Evolutionary conservation across 495 filamentous ascomycete species (phyloP).

Genomic region (Daldinia concentrica): DNA sequence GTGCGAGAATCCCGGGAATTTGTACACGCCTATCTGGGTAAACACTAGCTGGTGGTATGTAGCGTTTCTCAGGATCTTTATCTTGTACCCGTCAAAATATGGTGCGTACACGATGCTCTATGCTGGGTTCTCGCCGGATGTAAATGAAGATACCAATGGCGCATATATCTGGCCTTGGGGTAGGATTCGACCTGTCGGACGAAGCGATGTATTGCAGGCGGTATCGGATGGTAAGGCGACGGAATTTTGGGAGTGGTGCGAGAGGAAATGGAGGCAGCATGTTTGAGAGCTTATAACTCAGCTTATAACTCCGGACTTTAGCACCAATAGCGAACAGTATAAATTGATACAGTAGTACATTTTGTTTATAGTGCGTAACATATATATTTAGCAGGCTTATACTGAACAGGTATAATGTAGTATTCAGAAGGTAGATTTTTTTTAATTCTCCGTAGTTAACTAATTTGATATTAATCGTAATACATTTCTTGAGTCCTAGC

Average conservation of each 20-base stretch:
- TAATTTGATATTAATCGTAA: not conserved
- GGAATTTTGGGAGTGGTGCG: not conserved
- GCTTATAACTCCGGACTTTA: too few species aligned
- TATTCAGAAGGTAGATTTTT: too few species aligned
- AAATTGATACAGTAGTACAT: too few species aligned
- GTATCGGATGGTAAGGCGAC: not conserved
- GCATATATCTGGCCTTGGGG: not conserved
- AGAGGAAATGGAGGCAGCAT: not conserved
- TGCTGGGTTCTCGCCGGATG: not conserved
- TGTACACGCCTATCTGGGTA: slow-evolving; percentile 19
- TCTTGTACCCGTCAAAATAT: not conserved
- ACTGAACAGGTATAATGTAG: too few species aligned
- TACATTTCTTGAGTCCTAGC: not conserved
- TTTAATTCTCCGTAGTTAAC: too few species aligned
- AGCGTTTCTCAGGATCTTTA: not conserved
- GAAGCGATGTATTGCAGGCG: not conserved
- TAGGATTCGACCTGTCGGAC: not conserved
- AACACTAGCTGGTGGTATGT: not conserved
- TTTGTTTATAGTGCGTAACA: too few species aligned
- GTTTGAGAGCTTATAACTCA: not conserved
- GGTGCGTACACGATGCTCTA: not conserved
- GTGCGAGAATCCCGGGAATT: slow-evolving; percentile 52
- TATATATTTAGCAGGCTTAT: too few species aligned
- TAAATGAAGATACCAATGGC: not conserved
- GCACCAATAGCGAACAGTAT: too few species aligned